These are phyloP conservation scores for Westerdykella ornata DNA, from an alignment of 2,329 filamentous ascomycete genomes.

Conservation along the genomic window DNA sequence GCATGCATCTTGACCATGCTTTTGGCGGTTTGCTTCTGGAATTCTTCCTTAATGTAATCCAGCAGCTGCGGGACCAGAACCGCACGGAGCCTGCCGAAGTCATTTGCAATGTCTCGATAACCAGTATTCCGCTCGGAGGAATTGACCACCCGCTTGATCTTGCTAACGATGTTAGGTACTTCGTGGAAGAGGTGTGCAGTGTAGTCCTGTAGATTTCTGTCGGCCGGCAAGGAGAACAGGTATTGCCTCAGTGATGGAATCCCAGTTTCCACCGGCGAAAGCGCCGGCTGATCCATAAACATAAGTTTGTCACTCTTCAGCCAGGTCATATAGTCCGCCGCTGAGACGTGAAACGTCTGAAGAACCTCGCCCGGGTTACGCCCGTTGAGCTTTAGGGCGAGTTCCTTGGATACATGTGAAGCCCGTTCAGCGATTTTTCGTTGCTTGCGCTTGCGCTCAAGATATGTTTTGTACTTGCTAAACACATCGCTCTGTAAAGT, in stretches of 20 bases:
- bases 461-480: conserved; percentile 11
- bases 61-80: conserved; percentile 1
- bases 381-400: conserved; percentile 7
- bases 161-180: conserved; percentile 11
- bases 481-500: not conserved
- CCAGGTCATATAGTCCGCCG: conserved; percentile 16
- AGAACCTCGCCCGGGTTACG: not conserved
- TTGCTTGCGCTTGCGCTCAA: conserved; percentile 6
- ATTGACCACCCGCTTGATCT: conserved; percentile 7
- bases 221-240: conserved; percentile 11
- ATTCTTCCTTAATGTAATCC: not conserved
- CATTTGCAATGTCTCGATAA: conserved; percentile 12
- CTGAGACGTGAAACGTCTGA: conserved; percentile 11
- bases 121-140: conserved; percentile 9
- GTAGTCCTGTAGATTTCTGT: conserved; percentile 12
- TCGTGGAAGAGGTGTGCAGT: conserved; percentile 4
- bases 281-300: conserved; percentile 9
- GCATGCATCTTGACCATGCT: conserved; percentile 1
- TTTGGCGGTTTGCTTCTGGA: not conserved
- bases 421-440: conserved; percentile 8
- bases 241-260: conserved; percentile 12
- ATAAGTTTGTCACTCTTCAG: conserved; percentile 10
- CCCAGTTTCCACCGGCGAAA: conserved; percentile 11
- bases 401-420: conserved; percentile 6
- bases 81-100: conserved; percentile 6